Conservation (phyloP, 768 basidiomycete species). For the Lyophyllum semitale region DNA sequence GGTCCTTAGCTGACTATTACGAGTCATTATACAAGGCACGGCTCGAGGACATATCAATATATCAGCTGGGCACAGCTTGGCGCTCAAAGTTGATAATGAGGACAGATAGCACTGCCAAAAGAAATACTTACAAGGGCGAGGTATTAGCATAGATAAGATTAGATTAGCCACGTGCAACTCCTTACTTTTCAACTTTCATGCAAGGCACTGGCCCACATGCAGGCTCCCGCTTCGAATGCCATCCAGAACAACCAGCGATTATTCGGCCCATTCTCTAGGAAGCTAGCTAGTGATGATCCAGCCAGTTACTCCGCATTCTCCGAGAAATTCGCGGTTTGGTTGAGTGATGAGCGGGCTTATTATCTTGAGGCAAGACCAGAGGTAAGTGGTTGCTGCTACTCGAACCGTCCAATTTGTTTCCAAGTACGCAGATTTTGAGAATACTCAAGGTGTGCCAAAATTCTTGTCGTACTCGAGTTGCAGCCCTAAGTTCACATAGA, state of each 20-base stretch:
- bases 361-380: slow-evolving; percentile 50
- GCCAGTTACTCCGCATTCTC: slow-evolving; percentile 25
- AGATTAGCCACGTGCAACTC: neutral
- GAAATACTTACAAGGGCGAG: too few relatives aligned
- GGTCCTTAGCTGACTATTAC: neutral
- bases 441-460: slow-evolving; percentile 42
- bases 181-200: slow-evolving; percentile 5
- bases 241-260: slow-evolving; percentile 37
- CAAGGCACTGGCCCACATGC: slow-evolving; percentile 4
- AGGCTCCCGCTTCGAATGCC: slow-evolving; percentile 14
- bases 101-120: neutral
- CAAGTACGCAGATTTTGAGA: slow-evolving; percentile 43
- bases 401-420: slow-evolving; percentile 5
- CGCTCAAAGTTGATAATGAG: neutral
- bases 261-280: slow-evolving; percentile 35
- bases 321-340: slow-evolving; percentile 45
- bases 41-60: neutral
- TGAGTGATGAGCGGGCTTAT: slow-evolving; percentile 51
- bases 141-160: slow-evolving; percentile 13
- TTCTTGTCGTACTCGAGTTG: neutral
- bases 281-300: slow-evolving; percentile 29
- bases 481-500: slow-evolving; percentile 24
- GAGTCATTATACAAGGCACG: slow-evolving; percentile 8
- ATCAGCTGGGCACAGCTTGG: neutral
- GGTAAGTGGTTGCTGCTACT: slow-evolving; percentile 30